Evolutionary conservation across 495 filamentous ascomycete genomes (phyloP), one percentile per base, ranked within the genome.

Genomic region (Neurospora sp.): DNA sequence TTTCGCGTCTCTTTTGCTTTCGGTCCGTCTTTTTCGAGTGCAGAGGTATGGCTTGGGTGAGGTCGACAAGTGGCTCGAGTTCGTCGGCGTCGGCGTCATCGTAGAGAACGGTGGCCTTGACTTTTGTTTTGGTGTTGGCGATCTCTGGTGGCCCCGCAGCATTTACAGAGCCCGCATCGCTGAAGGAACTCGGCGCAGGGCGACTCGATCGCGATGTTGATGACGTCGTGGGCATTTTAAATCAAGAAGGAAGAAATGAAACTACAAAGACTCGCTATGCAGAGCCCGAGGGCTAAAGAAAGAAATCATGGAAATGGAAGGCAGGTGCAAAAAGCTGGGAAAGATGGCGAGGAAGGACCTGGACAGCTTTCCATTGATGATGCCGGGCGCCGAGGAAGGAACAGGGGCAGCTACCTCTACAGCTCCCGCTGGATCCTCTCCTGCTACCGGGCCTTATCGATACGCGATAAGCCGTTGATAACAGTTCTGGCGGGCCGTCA

Each of bases 11-110:
- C 72, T 83, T 86, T 70, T 78, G 78, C n/a, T 74, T 79, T 4
- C 88, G 81, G 62, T 84, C 79, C 1, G 83, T 87, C 38, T 84
- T 82, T 73, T 87, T 89, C 10, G 86, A 88, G 38, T 77, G 83
- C 39, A 86, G 77, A 0, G 80, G 73, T 16, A 89, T 77, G 5
- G 80, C 35, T 40, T 77, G 72, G 4, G 78, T 78, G 39, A 74
- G 59, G 20, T 79, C 79, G 38, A 75, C 73, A 8, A 73, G 74
- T 14, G 54, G 41, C 18, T 78, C 71, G 37, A 70, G 44, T 5
- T 20, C 41, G 5, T 62, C 66, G 41, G 18, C 70, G 10, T 44
- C 73, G 20, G 23, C 74, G 4, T 66, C 54, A 9, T 66, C 14
- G 14, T 66, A 66, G 0, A 66, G 27, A 66, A 66, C 27, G 14